Percentiles rank a stretch among this genome's conserved stretches.
These are phyloP conservation scores for Cadophora luteo-olivacea DNA, from an alignment of 2,329 filamentous ascomycete species.

Conservation along the genomic window DNA sequence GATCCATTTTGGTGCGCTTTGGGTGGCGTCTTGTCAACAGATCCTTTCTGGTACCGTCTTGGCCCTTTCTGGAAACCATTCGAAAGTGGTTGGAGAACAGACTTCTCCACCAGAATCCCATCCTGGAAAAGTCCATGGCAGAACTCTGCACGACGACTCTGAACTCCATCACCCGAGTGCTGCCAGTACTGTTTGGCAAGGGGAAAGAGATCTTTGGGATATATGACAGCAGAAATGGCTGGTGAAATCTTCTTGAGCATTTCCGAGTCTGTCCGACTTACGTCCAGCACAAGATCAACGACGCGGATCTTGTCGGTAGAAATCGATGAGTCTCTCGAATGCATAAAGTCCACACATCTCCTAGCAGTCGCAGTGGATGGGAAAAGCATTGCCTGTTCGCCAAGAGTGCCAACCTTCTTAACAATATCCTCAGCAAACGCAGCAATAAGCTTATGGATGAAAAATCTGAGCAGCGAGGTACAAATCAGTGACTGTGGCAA, in stretches of 20 bases:
- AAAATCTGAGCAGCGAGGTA: constrained; percentile 68
- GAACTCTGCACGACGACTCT: constrained; percentile 90
- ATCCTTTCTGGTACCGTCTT: constrained; percentile 75
- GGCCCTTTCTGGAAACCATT: constrained; percentile 60
- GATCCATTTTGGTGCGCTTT: constrained; percentile 30
- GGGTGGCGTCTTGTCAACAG: constrained; percentile 50
- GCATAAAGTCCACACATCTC: constrained; percentile 78
- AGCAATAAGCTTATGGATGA: constrained; percentile 84
- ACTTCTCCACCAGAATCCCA: constrained; percentile 63
- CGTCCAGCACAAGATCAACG: constrained; percentile 69
- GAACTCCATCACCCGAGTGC: constrained; percentile 91
- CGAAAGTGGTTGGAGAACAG: constrained; percentile 37
- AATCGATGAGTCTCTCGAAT: constrained; percentile 60
- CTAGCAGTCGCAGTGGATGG: constrained; percentile 73
- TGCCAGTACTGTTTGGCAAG: constrained; percentile 97
- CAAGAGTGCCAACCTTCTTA: constrained; percentile 64
- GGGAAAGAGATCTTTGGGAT: constrained; percentile 68
- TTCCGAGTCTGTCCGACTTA: constrained; percentile 56
- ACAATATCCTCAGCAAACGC: constrained; percentile 74
- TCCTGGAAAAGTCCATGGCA: constrained; percentile 78
- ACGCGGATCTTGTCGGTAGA: constrained; percentile 57
- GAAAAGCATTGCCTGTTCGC: constrained; percentile 81
- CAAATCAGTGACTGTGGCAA: constrained; percentile 32
- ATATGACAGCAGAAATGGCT: constrained; percentile 73
- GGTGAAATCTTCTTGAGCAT: constrained; percentile 63